Evolutionary conservation across 768 basidiomycete genomes (phyloP).

Genomic region (Roridomyces roridus): DNA sequence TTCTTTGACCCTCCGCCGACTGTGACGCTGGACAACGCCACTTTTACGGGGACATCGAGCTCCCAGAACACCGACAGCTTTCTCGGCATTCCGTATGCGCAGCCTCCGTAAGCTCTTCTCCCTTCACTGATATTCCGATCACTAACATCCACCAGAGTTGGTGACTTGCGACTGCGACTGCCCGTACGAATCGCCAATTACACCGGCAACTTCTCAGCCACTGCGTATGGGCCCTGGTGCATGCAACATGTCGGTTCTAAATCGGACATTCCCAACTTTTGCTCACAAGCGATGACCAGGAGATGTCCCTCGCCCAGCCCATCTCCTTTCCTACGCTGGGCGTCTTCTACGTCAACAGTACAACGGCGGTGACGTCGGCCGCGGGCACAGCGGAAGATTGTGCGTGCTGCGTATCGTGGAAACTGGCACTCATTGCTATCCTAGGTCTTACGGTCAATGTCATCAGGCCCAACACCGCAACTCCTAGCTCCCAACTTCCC

Average conservation of each 20-base stretch:
- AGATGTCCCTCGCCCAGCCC: no score
- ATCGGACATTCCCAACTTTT: no score
- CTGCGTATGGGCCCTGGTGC: slow-evolving; percentile 35
- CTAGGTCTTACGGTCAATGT: slow-evolving; percentile 52
- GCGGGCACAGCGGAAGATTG: slow-evolving; percentile 15
- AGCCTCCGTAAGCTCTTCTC: slow-evolving; percentile 37
- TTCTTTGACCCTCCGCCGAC: no score
- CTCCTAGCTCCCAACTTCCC: slow-evolving; percentile 42
- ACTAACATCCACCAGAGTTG: slow-evolving; percentile 2
- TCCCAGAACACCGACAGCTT: slow-evolving; percentile 29
- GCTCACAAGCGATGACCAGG: not conserved
- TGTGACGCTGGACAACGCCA: slow-evolving; percentile 36
- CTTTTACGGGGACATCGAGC: slow-evolving; percentile 31
- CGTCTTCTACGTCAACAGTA: no score
- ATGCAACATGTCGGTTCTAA: no score
- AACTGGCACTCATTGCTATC: not conserved
- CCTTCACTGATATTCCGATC: no score
- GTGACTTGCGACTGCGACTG: slow-evolving; percentile 21
- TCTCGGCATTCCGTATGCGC: slow-evolving; percentile 40
- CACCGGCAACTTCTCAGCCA: slow-evolving; percentile 29
- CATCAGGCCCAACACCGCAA: slow-evolving; percentile 40
- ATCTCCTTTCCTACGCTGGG: no score
- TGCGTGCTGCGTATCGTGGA: not conserved
- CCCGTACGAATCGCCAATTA: slow-evolving; percentile 31
- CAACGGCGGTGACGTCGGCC: no score